Evolutionary conservation across 441 rosid genomes (phyloP), one percentile per base, ranked within the genome.

Genomic region (Adansonia gregorii): DNA sequence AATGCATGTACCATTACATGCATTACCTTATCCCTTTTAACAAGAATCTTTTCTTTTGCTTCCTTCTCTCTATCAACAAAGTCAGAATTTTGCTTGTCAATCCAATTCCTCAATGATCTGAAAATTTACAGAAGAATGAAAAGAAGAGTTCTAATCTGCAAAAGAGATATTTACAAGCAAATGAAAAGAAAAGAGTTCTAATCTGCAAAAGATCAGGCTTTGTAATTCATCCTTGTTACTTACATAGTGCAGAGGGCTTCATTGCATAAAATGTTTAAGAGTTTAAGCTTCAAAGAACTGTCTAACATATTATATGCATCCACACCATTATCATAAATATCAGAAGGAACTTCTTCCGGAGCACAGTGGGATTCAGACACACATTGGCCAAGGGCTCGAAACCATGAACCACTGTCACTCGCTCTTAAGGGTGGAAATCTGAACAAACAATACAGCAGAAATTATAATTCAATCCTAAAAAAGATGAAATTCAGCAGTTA

Each of bases 231-330:
- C 51, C 35, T 64, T 70, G 48, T 78, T 79, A 83, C 97, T 88
- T 91, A 95, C 97, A 27, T 69, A 0, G 93, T 90, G 84, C 86
- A 83, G 67, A 94, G 93, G 56, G 87, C 87, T 83, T 93, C 98
- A 83, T 93, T 95, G 74, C 94, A 93, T 22, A 95, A 86, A 85
- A 92, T 87, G 80, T 88, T 92, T 74, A 95, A 81, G 73, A 95
- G 89, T 79, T 84, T 87, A 68, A 93, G 92, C 89, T 90, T 95
- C 76, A 81, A 67, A 6, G 80, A 82, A 74, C 82, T 72, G 75
- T 83, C 85, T 74, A 92, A 73, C 75, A 74, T 69, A 65, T 86
- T 88, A 79, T 91, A 95, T 48, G 76, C 90, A 78, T 83, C 89
- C 75, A 78, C 80, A 41, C 88, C 90, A 51, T 67, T 64, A 55